phyloP scores from a whole-genome alignment of 768 basidiomycete genomes.

The Mycena galericulata region DNA sequence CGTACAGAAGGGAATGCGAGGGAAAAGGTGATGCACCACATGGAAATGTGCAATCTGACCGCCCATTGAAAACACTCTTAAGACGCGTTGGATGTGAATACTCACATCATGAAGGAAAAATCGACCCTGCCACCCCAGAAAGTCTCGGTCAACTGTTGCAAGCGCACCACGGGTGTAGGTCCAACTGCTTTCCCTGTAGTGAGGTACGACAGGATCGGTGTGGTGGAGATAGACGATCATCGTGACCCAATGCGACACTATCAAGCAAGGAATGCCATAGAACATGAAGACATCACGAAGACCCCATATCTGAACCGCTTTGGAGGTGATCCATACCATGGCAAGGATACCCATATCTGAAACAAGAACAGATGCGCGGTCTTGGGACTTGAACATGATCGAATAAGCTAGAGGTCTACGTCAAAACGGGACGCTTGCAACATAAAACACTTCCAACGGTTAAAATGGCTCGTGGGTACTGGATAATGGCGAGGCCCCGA shows the following conservation, averaged over 20 bases:
- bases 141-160: conserved; percentile 67
- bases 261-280: conserved; percentile 65
- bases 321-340: too few relatives aligned
- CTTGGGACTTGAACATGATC: too few relatives aligned
- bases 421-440: too few relatives aligned
- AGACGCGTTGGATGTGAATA: neutral
- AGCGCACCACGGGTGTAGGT: conserved; percentile 73
- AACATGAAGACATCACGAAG: too few relatives aligned
- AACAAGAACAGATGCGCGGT: too few relatives aligned
- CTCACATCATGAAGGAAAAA: conserved; percentile 72
- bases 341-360: too few relatives aligned
- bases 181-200: conserved; percentile 69
- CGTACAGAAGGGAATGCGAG: neutral
- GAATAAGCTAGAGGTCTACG: too few relatives aligned
- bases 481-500: too few relatives aligned
- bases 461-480: too few relatives aligned
- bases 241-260: conserved; percentile 67
- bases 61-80: neutral
- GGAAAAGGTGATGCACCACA: conserved; percentile 4
- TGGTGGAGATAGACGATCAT: conserved; percentile 75
- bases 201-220: conserved; percentile 66
- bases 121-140: conserved; percentile 73
- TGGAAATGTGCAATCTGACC: neutral
- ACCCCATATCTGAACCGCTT: too few relatives aligned
- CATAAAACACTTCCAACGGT: too few relatives aligned